Evolutionary conservation across 2,329 filamentous ascomycete species (phyloP).

Genomic region (Pseudogymnoascus sp.): DNA sequence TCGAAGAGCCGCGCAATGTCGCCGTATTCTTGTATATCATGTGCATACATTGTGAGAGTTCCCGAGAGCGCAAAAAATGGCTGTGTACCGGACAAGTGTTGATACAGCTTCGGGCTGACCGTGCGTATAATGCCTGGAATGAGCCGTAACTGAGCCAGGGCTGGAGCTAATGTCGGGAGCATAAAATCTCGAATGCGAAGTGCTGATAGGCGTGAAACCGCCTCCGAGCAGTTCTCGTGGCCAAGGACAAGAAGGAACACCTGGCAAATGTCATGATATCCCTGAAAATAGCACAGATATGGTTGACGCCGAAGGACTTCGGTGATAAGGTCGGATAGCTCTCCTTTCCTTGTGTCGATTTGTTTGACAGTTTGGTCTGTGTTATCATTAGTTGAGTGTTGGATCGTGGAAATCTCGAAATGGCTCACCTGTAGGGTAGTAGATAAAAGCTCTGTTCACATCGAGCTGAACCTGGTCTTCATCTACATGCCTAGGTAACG

Average conservation of each 20-base stretch:
- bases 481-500: conserved; percentile 66
- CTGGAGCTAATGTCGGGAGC: conserved; percentile 77
- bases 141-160: conserved; percentile 75
- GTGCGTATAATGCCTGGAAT: conserved; percentile 71
- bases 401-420: conserved; percentile 16
- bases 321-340: conserved; percentile 73
- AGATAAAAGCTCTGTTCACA: conserved; percentile 92
- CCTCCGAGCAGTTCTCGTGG: conserved; percentile 46
- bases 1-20: conserved; percentile 90
- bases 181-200: conserved; percentile 95
- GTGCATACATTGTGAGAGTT: conserved; percentile 90
- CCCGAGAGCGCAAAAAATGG: conserved; percentile 92
- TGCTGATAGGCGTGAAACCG: conserved; percentile 73
- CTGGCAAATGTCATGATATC: conserved; percentile 97
- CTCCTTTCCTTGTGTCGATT: conserved; percentile 59
- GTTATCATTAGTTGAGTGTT: conserved; percentile 19
- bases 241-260: conserved; percentile 84
- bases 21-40: conserved; percentile 84
- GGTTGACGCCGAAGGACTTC: conserved; percentile 73
- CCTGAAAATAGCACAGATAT: conserved; percentile 91
- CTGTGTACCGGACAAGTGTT: conserved; percentile 67
- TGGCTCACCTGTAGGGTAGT: conserved; percentile 73
- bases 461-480: conserved; percentile 89
- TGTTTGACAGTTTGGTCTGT: conserved; percentile 63
- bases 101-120: conserved; percentile 62